Percentiles rank a stretch among this genome's conserved stretches.
phyloP scores from a whole-genome alignment of 495 filamentous ascomycete genomes.

The Lasiosphaeriaceae sp. region DNA sequence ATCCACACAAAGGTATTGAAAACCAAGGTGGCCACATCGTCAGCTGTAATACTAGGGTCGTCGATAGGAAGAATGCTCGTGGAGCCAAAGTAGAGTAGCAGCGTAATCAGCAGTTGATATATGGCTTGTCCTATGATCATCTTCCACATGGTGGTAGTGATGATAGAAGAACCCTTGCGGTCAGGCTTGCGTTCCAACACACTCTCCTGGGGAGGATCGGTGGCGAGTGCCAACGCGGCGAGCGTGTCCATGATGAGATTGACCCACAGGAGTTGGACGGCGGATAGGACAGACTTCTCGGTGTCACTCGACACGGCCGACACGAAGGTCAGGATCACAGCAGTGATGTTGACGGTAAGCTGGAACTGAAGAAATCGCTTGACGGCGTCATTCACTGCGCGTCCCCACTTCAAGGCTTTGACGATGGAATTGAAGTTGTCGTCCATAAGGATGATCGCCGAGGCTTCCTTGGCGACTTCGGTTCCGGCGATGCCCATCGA shows the following conservation, averaged over 20 bases:
- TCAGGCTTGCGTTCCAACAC: slow-evolving; percentile 82
- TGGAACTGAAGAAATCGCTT: slow-evolving; percentile 91
- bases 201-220: slow-evolving; percentile 74
- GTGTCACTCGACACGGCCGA: slow-evolving; percentile 67
- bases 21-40: slow-evolving; percentile 65
- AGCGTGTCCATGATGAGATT: slow-evolving; percentile 95
- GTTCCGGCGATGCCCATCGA: slow-evolving; percentile 91
- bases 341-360: slow-evolving; percentile 87
- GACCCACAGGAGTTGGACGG: slow-evolving; percentile 87
- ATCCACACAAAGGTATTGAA: slow-evolving; percentile 98
- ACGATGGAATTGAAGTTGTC: slow-evolving; percentile 87
- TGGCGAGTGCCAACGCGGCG: slow-evolving; percentile 80
- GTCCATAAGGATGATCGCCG: slow-evolving; percentile 86
- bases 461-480: slow-evolving; percentile 91
- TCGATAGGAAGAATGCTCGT: slow-evolving; percentile 53
- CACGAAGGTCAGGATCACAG: slow-evolving; percentile 78
- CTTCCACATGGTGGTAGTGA: slow-evolving; percentile 90
- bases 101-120: slow-evolving; percentile 75
- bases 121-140: slow-evolving; percentile 88
- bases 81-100: slow-evolving; percentile 74
- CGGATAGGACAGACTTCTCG: slow-evolving; percentile 70
- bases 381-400: slow-evolving; percentile 86
- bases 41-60: slow-evolving; percentile 23
- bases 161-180: slow-evolving; percentile 69
- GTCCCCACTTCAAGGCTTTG: slow-evolving; percentile 86